Evolutionary conservation across 352 stramenopile species (phyloP).

Genomic region (Globisporangium cederbergense): DNA sequence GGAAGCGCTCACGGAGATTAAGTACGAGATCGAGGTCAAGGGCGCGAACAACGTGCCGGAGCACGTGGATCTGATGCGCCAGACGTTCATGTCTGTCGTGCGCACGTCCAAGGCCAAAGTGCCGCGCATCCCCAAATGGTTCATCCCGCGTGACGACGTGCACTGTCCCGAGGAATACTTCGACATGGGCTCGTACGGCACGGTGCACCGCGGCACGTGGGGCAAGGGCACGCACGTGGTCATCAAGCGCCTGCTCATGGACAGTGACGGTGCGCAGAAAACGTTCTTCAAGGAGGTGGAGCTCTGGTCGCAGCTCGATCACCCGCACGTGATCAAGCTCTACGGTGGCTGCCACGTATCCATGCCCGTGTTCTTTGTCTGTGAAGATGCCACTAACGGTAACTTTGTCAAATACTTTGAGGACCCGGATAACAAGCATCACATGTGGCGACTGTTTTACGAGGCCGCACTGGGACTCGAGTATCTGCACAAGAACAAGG

Average conservation of each 20-base stretch:
- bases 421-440: constrained; percentile 13
- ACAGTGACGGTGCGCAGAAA: not conserved
- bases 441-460: constrained; percentile 30
- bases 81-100: constrained; percentile 16
- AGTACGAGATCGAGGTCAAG: constrained; percentile 23
- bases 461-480: constrained; percentile 41
- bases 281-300: constrained; percentile 12
- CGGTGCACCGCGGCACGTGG: constrained; percentile 13
- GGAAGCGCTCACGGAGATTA: constrained; percentile 23
- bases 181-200: constrained; percentile 7
- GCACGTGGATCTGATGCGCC: constrained; percentile 15
- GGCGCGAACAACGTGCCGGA: constrained; percentile 6
- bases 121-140: constrained; percentile 14
- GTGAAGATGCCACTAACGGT: constrained; percentile 33
- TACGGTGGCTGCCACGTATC: constrained; percentile 13
- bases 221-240: constrained; percentile 11
- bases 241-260: constrained; percentile 8
- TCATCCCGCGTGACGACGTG: constrained; percentile 12
- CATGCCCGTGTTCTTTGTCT: constrained; percentile 26
- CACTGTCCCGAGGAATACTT: constrained; percentile 7
- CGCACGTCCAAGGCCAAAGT: constrained; percentile 13
- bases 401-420: constrained; percentile 42
- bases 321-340: constrained; percentile 13
- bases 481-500: constrained; percentile 54
- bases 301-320: constrained; percentile 4